These are phyloP conservation scores for Aulographum hederae DNA, from an alignment of 2,329 filamentous ascomycete genomes.

Conservation along the genomic window DNA sequence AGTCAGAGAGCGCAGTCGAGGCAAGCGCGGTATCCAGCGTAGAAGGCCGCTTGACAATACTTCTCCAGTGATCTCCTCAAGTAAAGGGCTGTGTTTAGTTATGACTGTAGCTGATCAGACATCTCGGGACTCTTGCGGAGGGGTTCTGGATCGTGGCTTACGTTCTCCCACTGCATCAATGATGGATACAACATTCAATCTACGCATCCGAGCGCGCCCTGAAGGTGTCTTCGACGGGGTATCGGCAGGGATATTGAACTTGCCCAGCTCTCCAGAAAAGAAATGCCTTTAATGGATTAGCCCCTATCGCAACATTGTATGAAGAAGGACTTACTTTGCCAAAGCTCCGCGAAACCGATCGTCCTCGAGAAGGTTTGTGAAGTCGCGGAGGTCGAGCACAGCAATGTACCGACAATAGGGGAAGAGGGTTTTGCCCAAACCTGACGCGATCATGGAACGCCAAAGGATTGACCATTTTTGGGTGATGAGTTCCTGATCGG, in stretches of 20 bases:
- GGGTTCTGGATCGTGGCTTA: too few species aligned
- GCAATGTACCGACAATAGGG: constrained; percentile 54
- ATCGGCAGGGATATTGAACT: constrained; percentile 20
- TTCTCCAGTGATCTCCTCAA: constrained; percentile 7
- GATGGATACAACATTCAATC: constrained; percentile 17
- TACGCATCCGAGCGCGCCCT: constrained; percentile 11
- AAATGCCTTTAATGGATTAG: constrained; percentile 21
- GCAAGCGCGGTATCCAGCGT: constrained; percentile 39
- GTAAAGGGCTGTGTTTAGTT: constrained; percentile 4
- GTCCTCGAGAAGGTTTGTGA: constrained; percentile 40
- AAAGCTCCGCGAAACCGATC: constrained; percentile 40
- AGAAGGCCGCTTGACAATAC: constrained; percentile 34
- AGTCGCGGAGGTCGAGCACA: constrained; percentile 42
- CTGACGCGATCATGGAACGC: constrained; percentile 50
- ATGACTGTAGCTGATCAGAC: too few species aligned
- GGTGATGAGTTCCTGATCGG: constrained; percentile 27
- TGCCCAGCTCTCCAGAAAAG: constrained; percentile 28
- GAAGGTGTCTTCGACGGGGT: constrained; percentile 9
- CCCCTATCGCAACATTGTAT: not conserved
- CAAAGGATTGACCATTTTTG: constrained; percentile 46
- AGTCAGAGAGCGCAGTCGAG: constrained; percentile 38
- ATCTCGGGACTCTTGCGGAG: too few species aligned
- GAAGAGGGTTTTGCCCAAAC: constrained; percentile 40
- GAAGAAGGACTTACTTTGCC: constrained; percentile 23
- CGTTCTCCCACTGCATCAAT: constrained; percentile 30